Evolutionary conservation across 495 filamentous ascomycete species (phyloP), one percentile per base, ranked within the genome.

Genomic region (Aspergillus kassunensis): DNA sequence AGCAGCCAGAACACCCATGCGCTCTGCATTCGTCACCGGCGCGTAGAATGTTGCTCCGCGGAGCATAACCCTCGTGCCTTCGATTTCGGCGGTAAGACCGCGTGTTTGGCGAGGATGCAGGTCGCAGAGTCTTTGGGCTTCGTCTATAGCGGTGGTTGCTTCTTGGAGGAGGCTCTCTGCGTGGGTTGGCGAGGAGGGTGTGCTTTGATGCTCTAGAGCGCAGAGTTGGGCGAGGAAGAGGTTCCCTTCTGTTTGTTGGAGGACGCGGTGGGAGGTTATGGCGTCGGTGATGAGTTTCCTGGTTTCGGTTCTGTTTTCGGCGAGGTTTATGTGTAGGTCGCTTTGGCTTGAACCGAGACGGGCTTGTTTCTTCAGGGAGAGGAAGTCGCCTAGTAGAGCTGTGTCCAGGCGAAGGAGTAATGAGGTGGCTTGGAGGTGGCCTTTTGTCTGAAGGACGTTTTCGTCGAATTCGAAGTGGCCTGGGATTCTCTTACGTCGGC

Each of bases 361-460:
- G 2, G 12, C 31, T 16, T 31, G 27, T 12, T 45, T 45, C 9
- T 35, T 36, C 15, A 73, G 61, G 25, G 48, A 43, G 30, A 82
- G 54, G 53, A 85, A 82, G 55, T 84, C 78, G 13, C 69, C 68
- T 23, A 89, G 66, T 37, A 85, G 71, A n/a, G 73, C 62, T 37
- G 78, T 69, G 35, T 84, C 80, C 49, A 80, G 78, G 45, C 77
- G 75, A 1, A 86, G 62, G 30, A 77, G 57, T 6, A 88, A 71
- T 2, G 71, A 63, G 15, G 63, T 64, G 5, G 81, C 76, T 55
- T 81, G 75, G 39, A 81, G 59, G 9, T 61, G 56, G 9, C 71
- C 72, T 18, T 74, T 74, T 8, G 69, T 66, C 53, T 84, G 80
- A 39, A 83, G 66, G 4, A 66, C 56, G 25, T 48, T 65, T 18